Conservation (phyloP, 495 filamentous ascomycete species). For the Tirmania nivea region DNA sequence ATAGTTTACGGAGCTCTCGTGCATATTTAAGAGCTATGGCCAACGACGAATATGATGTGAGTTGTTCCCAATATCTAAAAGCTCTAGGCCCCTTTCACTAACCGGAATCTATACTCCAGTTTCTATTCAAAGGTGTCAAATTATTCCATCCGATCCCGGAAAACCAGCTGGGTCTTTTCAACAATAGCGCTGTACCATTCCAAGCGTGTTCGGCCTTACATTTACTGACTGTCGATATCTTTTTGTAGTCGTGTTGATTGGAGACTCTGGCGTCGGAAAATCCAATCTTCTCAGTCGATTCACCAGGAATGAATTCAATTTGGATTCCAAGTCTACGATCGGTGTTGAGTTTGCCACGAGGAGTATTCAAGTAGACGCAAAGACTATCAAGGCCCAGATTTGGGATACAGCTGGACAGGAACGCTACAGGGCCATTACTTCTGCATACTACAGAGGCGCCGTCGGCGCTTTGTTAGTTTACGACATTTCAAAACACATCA, state of each 20-base stretch:
- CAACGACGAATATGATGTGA: slow-evolving; percentile 99
- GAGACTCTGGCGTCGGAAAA: slow-evolving; percentile 97
- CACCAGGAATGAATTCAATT: slow-evolving; percentile 99
- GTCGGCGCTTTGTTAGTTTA: slow-evolving; percentile 96
- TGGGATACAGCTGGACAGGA: slow-evolving; percentile 99
- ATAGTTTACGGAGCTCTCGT: no score
- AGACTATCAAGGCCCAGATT: slow-evolving; percentile 99
- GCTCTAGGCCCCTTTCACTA: slow-evolving; percentile 1
- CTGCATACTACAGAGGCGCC: slow-evolving; percentile 93
- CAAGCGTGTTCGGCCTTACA: slow-evolving; percentile 2
- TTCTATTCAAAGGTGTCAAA: slow-evolving; percentile 89
- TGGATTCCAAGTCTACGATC: slow-evolving; percentile 99
- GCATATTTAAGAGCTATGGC: slow-evolving; percentile 39
- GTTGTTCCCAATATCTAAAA: slow-evolving; percentile 19
- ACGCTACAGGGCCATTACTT: slow-evolving; percentile 95
- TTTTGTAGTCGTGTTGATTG: slow-evolving; percentile 76
- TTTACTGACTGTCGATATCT: no score
- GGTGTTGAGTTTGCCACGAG: slow-evolving; percentile 98
- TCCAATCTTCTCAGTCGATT: slow-evolving; percentile 98
- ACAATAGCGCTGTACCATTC: slow-evolving; percentile 9
- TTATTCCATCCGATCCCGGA: not conserved
- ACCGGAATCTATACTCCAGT: slow-evolving; percentile 33
- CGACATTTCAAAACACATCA: slow-evolving; percentile 98
- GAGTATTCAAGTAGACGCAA: slow-evolving; percentile 95
- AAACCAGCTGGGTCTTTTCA: slow-evolving; percentile 11